These are phyloP conservation scores for Austroboletus eburneus DNA, from an alignment of 768 basidiomycete genomes.

Conservation along the genomic window DNA sequence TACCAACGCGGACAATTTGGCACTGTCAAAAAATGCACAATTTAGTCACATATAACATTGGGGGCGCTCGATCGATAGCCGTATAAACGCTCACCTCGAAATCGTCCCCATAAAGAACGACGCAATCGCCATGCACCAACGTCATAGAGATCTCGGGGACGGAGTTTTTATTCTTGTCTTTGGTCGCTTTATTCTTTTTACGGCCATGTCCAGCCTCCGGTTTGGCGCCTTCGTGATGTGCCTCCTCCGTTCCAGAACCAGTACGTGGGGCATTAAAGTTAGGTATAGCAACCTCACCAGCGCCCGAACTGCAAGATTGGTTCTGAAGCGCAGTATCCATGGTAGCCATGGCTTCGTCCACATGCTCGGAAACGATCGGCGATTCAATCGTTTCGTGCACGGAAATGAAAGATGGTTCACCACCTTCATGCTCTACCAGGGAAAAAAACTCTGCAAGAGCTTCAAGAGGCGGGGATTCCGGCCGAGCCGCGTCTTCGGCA, in stretches of 20 bases:
- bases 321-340: conserved; percentile 8
- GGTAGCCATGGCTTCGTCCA: background rate
- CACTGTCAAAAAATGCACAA: conserved; percentile 13
- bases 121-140: conserved; percentile 38
- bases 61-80: background rate
- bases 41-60: conserved; percentile 2
- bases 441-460: background rate
- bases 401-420: background rate
- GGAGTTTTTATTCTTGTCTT: conserved; percentile 15
- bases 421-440: background rate
- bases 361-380: conserved; percentile 2
- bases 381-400: background rate
- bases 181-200: conserved; percentile 17
- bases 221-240: conserved; percentile 1
- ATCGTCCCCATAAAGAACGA: conserved; percentile 35
- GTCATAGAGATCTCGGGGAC: conserved; percentile 27
- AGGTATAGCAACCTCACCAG: background rate
- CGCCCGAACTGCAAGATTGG: background rate
- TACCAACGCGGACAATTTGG: conserved; percentile 28
- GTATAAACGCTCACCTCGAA: conserved; percentile 36
- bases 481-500: conserved; percentile 5
- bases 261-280: background rate
- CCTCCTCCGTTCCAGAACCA: background rate
- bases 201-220: conserved; percentile 1
- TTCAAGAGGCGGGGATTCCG: conserved; percentile 1